Conservation (phyloP, 495 filamentous ascomycete species). For the Neurospora tetraspora region DNA sequence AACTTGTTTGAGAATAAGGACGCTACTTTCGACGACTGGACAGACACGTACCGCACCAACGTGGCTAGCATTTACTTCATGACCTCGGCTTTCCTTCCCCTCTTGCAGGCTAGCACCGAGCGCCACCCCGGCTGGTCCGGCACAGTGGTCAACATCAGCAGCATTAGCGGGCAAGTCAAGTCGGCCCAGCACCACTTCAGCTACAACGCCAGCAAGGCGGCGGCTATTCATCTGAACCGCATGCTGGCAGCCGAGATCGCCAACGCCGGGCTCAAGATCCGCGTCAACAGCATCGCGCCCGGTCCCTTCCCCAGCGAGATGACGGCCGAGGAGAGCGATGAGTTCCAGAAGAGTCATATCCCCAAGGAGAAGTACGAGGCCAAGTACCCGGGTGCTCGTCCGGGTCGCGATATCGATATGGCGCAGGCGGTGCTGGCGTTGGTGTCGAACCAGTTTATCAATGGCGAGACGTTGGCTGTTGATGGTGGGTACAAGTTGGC, state of each 20-base stretch:
- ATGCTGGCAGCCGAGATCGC: slow-evolving; percentile 32
- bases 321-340: slow-evolving; percentile 48
- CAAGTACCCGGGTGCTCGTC: slow-evolving; percentile 49
- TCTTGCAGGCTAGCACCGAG: slow-evolving; percentile 34
- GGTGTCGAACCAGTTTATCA: slow-evolving; percentile 59
- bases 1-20: slow-evolving; percentile 32
- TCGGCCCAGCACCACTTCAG: slow-evolving; percentile 64
- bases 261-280: slow-evolving; percentile 42
- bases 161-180: slow-evolving; percentile 47
- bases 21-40: slow-evolving; percentile 55
- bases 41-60: slow-evolving; percentile 61
- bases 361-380: slow-evolving; percentile 49
- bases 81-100: slow-evolving; percentile 34
- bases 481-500: slow-evolving; percentile 45
- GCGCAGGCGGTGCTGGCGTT: slow-evolving; percentile 53
- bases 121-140: slow-evolving; percentile 40
- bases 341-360: slow-evolving; percentile 54
- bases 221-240: slow-evolving; percentile 59
- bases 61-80: slow-evolving; percentile 58
- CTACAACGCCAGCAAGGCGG: slow-evolving; percentile 67
- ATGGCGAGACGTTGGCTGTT: slow-evolving; percentile 57
- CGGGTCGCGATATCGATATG: slow-evolving; percentile 68
- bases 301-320: slow-evolving; percentile 68
- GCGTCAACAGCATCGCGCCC: slow-evolving; percentile 61
- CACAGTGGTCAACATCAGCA: slow-evolving; percentile 50